These are phyloP conservation scores for Biscogniauxia sp. DNA, from an alignment of 2,329 filamentous ascomycete genomes.

Conservation along the genomic window DNA sequence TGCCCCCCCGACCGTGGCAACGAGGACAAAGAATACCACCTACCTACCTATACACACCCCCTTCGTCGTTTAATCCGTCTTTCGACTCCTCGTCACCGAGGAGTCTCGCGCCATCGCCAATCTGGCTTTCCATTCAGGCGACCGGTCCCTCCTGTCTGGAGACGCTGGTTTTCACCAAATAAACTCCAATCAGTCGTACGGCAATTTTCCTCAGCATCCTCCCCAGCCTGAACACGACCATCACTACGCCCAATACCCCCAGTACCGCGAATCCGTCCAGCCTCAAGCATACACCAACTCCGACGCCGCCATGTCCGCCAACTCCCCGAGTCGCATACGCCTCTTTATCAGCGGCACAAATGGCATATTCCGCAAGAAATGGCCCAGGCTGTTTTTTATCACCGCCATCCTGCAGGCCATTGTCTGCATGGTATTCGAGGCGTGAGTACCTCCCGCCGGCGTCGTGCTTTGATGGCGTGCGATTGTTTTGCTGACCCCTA, in stretches of 20 bases:
- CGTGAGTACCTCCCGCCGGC: conserved; percentile 55
- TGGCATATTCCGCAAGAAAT: conserved; percentile 78
- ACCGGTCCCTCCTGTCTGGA: conserved; percentile 23
- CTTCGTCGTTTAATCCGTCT: conserved; percentile 4
- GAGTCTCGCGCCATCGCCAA: conserved; percentile 24
- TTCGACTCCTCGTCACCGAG: conserved; percentile 26
- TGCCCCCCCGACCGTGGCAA: not conserved
- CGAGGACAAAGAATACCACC: conserved; percentile 6
- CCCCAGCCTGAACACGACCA: conserved; percentile 21
- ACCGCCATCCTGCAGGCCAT: conserved; percentile 73
- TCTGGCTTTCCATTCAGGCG: conserved; percentile 29
- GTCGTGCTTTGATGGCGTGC: not conserved
- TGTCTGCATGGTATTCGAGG: conserved; percentile 79
- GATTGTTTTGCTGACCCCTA: conserved; percentile 7
- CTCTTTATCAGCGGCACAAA: conserved; percentile 48
- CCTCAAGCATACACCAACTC: conserved; percentile 28
- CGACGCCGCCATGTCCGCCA: conserved; percentile 35
- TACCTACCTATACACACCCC: conserved; percentile 1
- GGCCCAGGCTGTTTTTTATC: conserved; percentile 84
- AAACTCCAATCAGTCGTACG: conserved; percentile 21
- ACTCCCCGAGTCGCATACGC: conserved; percentile 31
- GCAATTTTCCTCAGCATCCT: conserved; percentile 17
- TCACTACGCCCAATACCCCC: conserved; percentile 29
- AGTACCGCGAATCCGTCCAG: conserved; percentile 17
- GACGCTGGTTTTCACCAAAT: conserved; percentile 29